Evolutionary conservation across 1,284 basidiomycete species (phyloP), one percentile per base, ranked within the genome.

Genomic region (Neolentinus lepideus): DNA sequence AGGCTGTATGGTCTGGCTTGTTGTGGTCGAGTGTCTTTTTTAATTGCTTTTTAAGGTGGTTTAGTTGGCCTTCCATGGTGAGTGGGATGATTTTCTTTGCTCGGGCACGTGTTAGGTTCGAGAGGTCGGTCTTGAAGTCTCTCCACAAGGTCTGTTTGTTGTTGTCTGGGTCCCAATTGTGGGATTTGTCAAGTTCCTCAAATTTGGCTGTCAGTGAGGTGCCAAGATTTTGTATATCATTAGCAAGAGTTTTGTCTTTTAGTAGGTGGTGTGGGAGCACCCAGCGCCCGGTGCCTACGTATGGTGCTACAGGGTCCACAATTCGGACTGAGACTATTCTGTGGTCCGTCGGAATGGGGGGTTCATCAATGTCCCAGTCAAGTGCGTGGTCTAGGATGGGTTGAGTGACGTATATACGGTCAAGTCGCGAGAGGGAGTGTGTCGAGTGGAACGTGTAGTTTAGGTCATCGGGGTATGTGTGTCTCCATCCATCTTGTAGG

Each of bases 201-300:
- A 16, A 11, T 9, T 43, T 31, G 19, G 35, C 53, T 56, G 50
- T 19, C 43, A 14, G 24, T 43, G 3, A 14, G 45, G 27, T 14
- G 52, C 45, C 45, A 54, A 16, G 25, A 2, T 31, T 27, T 12
- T 52, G 16, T 1, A 54, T 55, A 33, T 57, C 50, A 16, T 50
- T 19, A 14, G 45, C n/a, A 24, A 59, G 47, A 11, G 21, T 10
- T 55, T 52, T 55, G 33, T 71, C 61, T 14, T 66, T 59, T 0
- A 67, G 11, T 0, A 68, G 29, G 26, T 56, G 54, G 2, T 33
- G 2, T 1, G 66, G 63, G 1, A 66, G 62, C 1, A 59, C 26
- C 66, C 68, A 72, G 53, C 65, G 48, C 0, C 71, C 70, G 53
- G 59, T 60, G 0, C 70, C 71, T 0, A 67, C 61, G 12, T 59